A percentile compares a stretch with the other conserved stretches of the same genome.
These are phyloP conservation scores for Leccinum imitatum DNA, from an alignment of 768 basidiomycete genomes.

Conservation along the genomic window DNA sequence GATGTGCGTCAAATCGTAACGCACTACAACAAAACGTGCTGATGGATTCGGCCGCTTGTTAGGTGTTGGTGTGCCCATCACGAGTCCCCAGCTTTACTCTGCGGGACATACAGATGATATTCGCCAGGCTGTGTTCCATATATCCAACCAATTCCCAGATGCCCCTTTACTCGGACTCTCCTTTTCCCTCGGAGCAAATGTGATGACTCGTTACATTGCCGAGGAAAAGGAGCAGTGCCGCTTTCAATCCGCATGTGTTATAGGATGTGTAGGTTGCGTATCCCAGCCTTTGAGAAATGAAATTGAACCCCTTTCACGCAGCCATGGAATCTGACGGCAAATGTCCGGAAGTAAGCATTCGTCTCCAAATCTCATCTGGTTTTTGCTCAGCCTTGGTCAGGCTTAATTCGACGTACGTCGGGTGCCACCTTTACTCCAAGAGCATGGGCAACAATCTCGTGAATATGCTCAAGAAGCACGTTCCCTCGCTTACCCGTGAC, in stretches of 20 bases:
- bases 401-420: conserved; percentile 52
- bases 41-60: conserved; percentile 16
- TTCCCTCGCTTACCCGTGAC: conserved; percentile 45
- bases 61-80: conserved; percentile 87
- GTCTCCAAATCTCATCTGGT: conserved; percentile 9
- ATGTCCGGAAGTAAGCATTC: conserved; percentile 33
- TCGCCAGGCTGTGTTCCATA: conserved; percentile 74
- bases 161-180: conserved; percentile 86
- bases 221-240: conserved; percentile 72
- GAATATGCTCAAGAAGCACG: conserved; percentile 54
- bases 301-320: conserved; percentile 22
- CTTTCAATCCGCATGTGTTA: conserved; percentile 61
- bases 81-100: conserved; percentile 80
- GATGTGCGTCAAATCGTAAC: conserved; percentile 56
- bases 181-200: conserved; percentile 92
- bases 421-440: conserved; percentile 68
- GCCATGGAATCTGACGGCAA: conserved; percentile 51
- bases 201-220: conserved; percentile 85
- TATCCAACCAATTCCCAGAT: conserved; percentile 67
- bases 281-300: conserved; percentile 12
- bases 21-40: conserved; percentile 11
- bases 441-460: conserved; percentile 77
- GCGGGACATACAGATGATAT: conserved; percentile 91
- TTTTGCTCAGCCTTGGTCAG: conserved; percentile 35
- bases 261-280: conserved; percentile 65